These are phyloP conservation scores for Taphrina confusa DNA, from an alignment of 1,139 yeast species.

Conservation along the genomic window DNA sequence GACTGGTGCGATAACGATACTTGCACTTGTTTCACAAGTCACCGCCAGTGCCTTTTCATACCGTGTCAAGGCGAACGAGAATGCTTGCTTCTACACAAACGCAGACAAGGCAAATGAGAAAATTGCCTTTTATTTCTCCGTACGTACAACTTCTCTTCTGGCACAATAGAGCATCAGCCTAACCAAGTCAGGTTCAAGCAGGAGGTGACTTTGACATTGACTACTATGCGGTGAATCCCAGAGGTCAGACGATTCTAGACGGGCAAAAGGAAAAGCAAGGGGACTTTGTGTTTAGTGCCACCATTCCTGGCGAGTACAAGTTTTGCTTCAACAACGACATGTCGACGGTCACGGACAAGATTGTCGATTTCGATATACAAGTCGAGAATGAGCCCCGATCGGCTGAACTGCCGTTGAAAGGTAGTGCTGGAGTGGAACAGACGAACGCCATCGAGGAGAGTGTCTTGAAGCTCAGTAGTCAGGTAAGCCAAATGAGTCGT, in stretches of 20 bases:
- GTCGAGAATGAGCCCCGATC: conserved; percentile 53
- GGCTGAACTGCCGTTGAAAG: conserved; percentile 60
- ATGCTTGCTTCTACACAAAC: conserved; percentile 74
- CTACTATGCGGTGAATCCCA: conserved; percentile 71
- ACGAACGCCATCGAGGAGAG: conserved; percentile 47
- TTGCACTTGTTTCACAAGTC: not conserved
- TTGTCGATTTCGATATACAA: conserved; percentile 82
- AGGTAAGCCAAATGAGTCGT: conserved; percentile 64
- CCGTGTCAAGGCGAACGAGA: conserved; percentile 69
- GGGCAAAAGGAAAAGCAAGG: conserved; percentile 79
- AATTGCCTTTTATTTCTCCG: conserved; percentile 84
- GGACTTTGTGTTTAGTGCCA: conserved; percentile 75
- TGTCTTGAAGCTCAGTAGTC: conserved; percentile 64
- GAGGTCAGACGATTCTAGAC: conserved; percentile 57
- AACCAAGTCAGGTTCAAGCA: conserved; percentile 55
- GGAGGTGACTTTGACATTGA: conserved; percentile 89
- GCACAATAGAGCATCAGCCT: too few species aligned
- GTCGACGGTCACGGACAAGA: conserved; percentile 84
- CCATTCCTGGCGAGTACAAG: conserved; percentile 77
- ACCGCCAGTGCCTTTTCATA: conserved; percentile 30
- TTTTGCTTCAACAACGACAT: conserved; percentile 86
- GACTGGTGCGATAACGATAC: not conserved
- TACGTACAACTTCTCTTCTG: conserved; percentile 17
- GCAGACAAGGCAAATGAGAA: conserved; percentile 65
- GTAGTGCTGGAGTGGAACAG: conserved; percentile 61